Evolutionary conservation across 176 grass and related monocot species (phyloP).

Genomic region (Chloris gayana): DNA sequence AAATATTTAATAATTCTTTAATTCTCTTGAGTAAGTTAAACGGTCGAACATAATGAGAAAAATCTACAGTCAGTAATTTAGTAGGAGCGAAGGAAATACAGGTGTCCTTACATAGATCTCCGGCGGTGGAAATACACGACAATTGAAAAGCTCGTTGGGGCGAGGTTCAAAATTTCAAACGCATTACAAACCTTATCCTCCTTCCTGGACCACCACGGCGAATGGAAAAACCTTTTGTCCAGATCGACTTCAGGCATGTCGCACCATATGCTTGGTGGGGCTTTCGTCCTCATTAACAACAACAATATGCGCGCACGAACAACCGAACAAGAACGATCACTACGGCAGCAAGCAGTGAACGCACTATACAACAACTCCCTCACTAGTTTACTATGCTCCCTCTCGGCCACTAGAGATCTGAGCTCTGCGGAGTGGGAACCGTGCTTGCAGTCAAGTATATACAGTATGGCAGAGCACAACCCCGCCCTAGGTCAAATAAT

Average conservation of each 20-base stretch:
- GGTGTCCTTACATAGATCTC: too few species aligned
- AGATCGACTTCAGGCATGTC: background rate
- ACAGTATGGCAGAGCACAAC: constrained; percentile 4
- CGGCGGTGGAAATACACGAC: too few species aligned
- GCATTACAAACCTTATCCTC: constrained; percentile 5
- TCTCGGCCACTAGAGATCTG: constrained; percentile 32
- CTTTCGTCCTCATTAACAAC: background rate
- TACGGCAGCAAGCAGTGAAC: background rate
- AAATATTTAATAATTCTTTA: too few species aligned
- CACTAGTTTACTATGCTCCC: constrained; percentile 6
- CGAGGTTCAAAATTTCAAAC: background rate
- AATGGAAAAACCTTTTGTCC: constrained; percentile 24
- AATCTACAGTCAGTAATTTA: too few species aligned
- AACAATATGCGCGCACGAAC: background rate
- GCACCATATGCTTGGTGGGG: background rate
- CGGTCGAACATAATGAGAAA: too few species aligned
- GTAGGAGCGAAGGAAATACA: too few species aligned
- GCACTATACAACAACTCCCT: background rate
- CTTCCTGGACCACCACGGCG: constrained; percentile 28
- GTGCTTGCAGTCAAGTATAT: too few species aligned
- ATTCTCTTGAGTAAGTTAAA: too few species aligned
- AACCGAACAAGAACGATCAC: constrained; percentile 26
- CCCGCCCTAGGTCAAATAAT: constrained; percentile 29
- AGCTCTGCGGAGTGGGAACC: constrained; percentile 16
- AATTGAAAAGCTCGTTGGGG: background rate